phyloP scores from a whole-genome alignment of 2,329 filamentous ascomycete species.

The Fusarium clavum region DNA sequence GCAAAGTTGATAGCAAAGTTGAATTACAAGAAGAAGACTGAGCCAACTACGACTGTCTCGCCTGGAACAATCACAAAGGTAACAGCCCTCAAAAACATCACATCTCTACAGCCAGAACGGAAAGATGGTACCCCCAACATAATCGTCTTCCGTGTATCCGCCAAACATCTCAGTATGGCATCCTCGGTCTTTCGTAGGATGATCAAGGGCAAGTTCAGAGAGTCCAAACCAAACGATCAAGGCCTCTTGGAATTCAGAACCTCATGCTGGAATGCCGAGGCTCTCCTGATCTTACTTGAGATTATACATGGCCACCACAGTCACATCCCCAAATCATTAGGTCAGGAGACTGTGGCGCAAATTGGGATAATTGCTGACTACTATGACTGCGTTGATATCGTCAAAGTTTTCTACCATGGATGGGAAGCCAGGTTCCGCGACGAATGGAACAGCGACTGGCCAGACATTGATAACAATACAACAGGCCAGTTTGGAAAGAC shows the following conservation, averaged over 20 bases:
- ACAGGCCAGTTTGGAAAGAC: background rate
- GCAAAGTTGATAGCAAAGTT: too few species aligned
- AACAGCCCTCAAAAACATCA: background rate
- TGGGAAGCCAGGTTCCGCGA: accelerated
- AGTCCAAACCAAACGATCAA: background rate
- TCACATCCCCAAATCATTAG: accelerated
- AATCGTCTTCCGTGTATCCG: background rate
- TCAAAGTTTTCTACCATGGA: background rate
- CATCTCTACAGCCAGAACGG: background rate
- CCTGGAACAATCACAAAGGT: background rate
- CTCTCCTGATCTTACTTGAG: background rate
- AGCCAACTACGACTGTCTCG: too few species aligned
- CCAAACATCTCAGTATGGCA: background rate
- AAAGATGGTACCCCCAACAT: background rate
- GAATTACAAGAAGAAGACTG: too few species aligned
- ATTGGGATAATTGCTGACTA: background rate
- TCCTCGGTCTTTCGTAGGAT: background rate
- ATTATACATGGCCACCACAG: background rate
- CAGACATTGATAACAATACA: background rate
- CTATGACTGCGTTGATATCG: background rate
- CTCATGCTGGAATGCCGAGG: background rate
- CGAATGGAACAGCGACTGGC: background rate
- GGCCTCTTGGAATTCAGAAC: background rate
- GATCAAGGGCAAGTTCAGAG: background rate
- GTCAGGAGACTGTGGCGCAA: background rate